Percentiles rank a stretch among this genome's conserved stretches.
phyloP scores from a whole-genome alignment of 768 basidiomycete genomes.

The Infundibulicybe gibba region DNA sequence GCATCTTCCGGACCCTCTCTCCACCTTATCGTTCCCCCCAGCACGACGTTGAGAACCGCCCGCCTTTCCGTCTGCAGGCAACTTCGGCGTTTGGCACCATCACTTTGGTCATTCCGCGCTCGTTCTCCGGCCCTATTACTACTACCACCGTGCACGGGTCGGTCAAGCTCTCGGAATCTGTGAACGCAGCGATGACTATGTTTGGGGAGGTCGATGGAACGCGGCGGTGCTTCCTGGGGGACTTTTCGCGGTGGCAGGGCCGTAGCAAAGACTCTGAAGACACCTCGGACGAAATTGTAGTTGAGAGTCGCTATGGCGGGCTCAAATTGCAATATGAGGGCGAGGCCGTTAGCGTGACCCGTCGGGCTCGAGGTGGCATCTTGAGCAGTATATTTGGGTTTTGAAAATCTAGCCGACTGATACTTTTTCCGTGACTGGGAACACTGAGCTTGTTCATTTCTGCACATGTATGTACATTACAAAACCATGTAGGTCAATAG shows the following conservation, averaged over 20 bases:
- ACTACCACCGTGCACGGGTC: conserved; percentile 23
- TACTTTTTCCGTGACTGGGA: too few species aligned
- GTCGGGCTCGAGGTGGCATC: too few species aligned
- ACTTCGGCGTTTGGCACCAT: conserved; percentile 25
- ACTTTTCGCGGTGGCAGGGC: conserved; percentile 16
- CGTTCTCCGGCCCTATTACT: conserved; percentile 31
- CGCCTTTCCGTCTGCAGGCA: conserved; percentile 18
- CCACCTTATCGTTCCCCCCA: conserved; percentile 5
- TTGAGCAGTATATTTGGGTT: too few species aligned
- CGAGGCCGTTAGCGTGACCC: conserved; percentile 14
- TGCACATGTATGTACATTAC: too few species aligned
- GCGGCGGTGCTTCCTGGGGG: conserved; percentile 33
- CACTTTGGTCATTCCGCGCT: conserved; percentile 32
- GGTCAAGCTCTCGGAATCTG: conserved; percentile 24
- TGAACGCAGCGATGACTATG: conserved; percentile 18
- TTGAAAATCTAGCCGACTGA: too few species aligned
- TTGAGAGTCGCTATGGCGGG: conserved; percentile 29
- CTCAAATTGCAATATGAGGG: conserved; percentile 32
- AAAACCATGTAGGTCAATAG: too few species aligned
- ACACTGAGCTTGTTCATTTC: too few species aligned
- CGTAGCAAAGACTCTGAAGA: conserved; percentile 14
- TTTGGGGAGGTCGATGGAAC: conserved; percentile 28
- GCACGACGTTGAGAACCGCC: conserved; percentile 14
- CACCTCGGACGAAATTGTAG: conserved; percentile 30
- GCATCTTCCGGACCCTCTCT: not conserved